These are phyloP conservation scores for Coelastrella sp. DNA, from an alignment of 139 green algal genomes.

Conservation along the genomic window DNA sequence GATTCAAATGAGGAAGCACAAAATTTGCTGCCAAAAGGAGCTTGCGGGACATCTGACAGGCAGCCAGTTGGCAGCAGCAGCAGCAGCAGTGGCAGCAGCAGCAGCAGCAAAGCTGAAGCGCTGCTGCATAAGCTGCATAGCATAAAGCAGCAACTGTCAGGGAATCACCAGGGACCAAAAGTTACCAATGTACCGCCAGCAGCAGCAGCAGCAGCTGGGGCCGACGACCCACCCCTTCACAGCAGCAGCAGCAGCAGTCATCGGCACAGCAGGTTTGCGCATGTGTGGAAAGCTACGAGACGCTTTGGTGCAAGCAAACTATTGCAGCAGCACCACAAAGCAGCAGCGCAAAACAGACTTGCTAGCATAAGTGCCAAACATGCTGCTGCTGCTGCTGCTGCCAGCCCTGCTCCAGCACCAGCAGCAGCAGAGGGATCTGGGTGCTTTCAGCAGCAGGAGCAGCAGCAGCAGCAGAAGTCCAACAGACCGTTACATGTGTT, in stretches of 20 bases:
- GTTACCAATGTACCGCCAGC: neutral
- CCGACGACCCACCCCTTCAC: neutral
- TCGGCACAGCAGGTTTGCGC: neutral
- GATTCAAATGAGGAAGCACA: no score
- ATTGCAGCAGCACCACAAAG: conserved; percentile 10
- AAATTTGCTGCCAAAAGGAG: no score
- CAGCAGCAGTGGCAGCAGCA: no score
- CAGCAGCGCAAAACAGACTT: no score
- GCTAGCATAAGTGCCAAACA: no score
- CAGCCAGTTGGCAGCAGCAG: no score
- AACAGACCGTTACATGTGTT: neutral
- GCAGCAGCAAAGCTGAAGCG: neutral
- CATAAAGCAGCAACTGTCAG: neutral
- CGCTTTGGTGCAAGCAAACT: conserved; percentile 11
- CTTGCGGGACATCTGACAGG: no score
- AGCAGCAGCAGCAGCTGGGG: neutral
- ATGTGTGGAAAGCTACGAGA: neutral
- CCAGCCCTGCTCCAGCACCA: no score
- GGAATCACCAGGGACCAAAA: neutral
- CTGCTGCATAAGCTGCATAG: neutral
- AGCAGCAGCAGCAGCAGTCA: neutral
- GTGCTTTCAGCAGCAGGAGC: no score
- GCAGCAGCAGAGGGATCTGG: no score
- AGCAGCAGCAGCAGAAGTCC: neutral
- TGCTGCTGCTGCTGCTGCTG: no score